These are phyloP conservation scores for Metarhizium guizhouense DNA, from an alignment of 2,329 filamentous ascomycete species.

Conservation along the genomic window DNA sequence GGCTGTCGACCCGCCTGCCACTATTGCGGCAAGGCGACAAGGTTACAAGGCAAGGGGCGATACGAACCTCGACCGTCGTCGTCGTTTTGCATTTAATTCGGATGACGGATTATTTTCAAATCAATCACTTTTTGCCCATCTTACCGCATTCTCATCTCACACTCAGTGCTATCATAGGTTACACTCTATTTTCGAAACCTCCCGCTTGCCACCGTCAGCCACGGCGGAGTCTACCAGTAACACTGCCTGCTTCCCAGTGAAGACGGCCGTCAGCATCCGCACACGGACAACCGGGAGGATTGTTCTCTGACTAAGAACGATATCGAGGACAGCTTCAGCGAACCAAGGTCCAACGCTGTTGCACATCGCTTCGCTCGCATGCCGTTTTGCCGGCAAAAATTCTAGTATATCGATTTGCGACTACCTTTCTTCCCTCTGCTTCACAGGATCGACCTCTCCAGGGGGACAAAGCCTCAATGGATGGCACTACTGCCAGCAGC, in stretches of 20 bases:
- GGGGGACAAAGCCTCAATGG: conserved; percentile 6
- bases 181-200: neutral
- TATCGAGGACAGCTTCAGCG: neutral
- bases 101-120: neutral
- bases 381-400: neutral
- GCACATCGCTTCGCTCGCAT: neutral
- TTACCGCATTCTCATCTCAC: neutral
- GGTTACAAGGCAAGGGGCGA: neutral
- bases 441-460: neutral
- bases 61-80: neutral
- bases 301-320: neutral
- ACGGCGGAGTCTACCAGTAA: neutral
- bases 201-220: too few relatives aligned
- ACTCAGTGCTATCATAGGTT: neutral
- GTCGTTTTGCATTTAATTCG: neutral
- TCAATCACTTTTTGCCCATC: neutral
- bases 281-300: too few relatives aligned
- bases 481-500: conserved; percentile 11
- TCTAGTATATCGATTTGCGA: neutral
- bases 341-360: neutral
- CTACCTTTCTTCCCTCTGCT: neutral
- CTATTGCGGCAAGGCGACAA: too few relatives aligned
- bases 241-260: neutral
- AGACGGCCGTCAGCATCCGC: too few relatives aligned
- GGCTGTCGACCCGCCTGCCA: neutral